A percentile compares a stretch with the other conserved stretches of the same genome.
phyloP scores from a whole-genome alignment of 2,329 filamentous ascomycete genomes.

The Neopestalotiopsis sp. region DNA sequence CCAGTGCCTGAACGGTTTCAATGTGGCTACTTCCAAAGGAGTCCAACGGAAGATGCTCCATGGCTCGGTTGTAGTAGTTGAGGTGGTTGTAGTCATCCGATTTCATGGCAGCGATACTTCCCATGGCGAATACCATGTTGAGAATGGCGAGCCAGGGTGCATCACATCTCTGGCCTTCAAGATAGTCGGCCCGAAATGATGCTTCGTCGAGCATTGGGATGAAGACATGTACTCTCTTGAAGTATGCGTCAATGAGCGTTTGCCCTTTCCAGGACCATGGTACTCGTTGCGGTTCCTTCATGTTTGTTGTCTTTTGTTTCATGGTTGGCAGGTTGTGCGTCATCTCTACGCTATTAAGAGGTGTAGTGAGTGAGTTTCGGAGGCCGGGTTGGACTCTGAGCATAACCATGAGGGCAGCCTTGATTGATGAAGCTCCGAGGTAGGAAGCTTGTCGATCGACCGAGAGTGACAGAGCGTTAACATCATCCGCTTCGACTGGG shows the following conservation, averaged over 20 bases:
- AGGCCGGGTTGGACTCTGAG: slow-evolving; percentile 58
- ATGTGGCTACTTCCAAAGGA: slow-evolving; percentile 73
- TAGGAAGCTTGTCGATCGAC: slow-evolving; percentile 69
- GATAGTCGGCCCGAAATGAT: slow-evolving; percentile 69
- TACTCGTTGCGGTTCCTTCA: slow-evolving; percentile 55
- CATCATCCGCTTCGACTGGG: slow-evolving; percentile 71
- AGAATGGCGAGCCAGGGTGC: slow-evolving; percentile 74
- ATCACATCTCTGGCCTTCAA: slow-evolving; percentile 67
- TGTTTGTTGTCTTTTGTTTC: slow-evolving; percentile 47
- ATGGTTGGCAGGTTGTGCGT: slow-evolving; percentile 50
- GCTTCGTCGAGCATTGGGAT: slow-evolving; percentile 77
- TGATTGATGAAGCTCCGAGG: slow-evolving; percentile 76
- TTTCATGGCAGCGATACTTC: slow-evolving; percentile 71
- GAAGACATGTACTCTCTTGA: slow-evolving; percentile 74
- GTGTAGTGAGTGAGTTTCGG: slow-evolving; percentile 49
- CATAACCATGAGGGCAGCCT: slow-evolving; percentile 77
- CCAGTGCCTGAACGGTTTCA: slow-evolving; percentile 75
- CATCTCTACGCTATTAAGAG: slow-evolving; percentile 53
- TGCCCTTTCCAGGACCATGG: slow-evolving; percentile 70
- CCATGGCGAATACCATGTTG: slow-evolving; percentile 80
- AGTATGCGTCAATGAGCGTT: slow-evolving; percentile 76
- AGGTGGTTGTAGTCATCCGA: slow-evolving; percentile 71
- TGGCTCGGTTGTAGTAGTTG: slow-evolving; percentile 72
- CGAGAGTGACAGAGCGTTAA: slow-evolving; percentile 69
- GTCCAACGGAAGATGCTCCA: slow-evolving; percentile 70